phyloP scores from a whole-genome alignment of 352 stramenopile genomes.

The Phytophthora citrophthora region DNA sequence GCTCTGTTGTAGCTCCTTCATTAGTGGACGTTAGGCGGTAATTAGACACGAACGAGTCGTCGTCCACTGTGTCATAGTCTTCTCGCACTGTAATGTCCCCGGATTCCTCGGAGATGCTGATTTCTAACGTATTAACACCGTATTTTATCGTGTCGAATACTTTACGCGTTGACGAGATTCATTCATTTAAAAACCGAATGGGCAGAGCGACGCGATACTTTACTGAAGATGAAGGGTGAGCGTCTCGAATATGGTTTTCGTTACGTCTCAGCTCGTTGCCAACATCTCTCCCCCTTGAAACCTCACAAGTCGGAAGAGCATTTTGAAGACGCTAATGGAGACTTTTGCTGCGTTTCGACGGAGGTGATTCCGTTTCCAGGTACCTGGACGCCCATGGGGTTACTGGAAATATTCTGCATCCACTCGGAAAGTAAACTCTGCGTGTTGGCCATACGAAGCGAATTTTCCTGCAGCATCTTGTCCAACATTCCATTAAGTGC shows the following conservation, averaged over 20 bases:
- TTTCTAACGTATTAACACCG: neutral
- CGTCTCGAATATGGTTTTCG: no score
- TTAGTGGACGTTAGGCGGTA: neutral
- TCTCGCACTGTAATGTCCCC: neutral
- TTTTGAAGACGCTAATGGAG: no score
- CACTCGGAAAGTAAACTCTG: conserved; percentile 2
- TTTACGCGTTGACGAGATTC: neutral
- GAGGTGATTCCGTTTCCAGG: no score
- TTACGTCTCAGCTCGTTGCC: no score
- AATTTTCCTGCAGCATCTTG: neutral
- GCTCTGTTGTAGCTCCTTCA: neutral
- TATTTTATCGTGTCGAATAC: neutral
- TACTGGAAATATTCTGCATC: conserved; percentile 3
- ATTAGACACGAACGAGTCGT: neutral
- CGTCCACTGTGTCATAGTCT: neutral
- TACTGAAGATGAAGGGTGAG: no score
- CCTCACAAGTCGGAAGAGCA: no score
- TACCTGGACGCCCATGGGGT: no score
- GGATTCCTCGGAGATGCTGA: neutral
- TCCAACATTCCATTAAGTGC: neutral
- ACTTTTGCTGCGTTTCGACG: no score
- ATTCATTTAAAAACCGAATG: no score
- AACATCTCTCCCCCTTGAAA: no score
- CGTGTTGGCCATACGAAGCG: neutral
- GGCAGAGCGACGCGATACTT: no score